Evolutionary conservation across 2,329 filamentous ascomycete species (phyloP).

Genomic region (Pestalotiopsis sp.): DNA sequence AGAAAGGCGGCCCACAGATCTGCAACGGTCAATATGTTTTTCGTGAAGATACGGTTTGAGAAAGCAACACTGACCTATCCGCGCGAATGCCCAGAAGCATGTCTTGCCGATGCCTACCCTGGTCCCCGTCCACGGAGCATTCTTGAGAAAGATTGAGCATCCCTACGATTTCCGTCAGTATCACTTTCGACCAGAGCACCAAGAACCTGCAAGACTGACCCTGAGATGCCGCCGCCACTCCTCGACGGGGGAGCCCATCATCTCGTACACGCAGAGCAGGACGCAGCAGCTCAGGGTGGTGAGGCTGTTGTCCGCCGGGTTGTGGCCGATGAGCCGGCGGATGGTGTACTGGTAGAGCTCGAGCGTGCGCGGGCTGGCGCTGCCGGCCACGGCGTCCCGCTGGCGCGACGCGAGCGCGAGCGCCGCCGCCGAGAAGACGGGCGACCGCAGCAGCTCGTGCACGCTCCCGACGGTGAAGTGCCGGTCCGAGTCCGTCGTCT

Average conservation of each 20-base stretch:
- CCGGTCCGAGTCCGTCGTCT: too few relatives aligned
- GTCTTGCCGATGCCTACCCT: background rate
- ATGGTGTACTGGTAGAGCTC: background rate
- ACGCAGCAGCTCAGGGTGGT: background rate
- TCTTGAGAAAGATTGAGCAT: background rate
- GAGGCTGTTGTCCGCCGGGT: background rate
- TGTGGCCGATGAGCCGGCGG: background rate
- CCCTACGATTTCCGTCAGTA: background rate
- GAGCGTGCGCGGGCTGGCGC: too few relatives aligned
- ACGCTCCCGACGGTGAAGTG: too few relatives aligned
- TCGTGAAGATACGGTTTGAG: background rate
- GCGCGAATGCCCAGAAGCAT: background rate
- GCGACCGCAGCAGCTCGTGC: too few relatives aligned
- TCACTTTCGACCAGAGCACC: background rate
- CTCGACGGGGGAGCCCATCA: background rate
- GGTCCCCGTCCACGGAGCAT: background rate
- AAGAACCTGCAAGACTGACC: too few relatives aligned
- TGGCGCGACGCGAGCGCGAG: too few relatives aligned
- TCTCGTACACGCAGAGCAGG: background rate
- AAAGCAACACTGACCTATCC: background rate
- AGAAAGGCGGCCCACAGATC: background rate
- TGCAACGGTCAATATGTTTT: background rate
- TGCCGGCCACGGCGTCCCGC: too few relatives aligned
- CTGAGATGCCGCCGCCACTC: background rate
- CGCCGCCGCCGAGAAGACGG: too few relatives aligned